Evolutionary conservation across 2,329 filamentous ascomycete species (phyloP).

Genomic region (Scedosporium dehoogii): DNA sequence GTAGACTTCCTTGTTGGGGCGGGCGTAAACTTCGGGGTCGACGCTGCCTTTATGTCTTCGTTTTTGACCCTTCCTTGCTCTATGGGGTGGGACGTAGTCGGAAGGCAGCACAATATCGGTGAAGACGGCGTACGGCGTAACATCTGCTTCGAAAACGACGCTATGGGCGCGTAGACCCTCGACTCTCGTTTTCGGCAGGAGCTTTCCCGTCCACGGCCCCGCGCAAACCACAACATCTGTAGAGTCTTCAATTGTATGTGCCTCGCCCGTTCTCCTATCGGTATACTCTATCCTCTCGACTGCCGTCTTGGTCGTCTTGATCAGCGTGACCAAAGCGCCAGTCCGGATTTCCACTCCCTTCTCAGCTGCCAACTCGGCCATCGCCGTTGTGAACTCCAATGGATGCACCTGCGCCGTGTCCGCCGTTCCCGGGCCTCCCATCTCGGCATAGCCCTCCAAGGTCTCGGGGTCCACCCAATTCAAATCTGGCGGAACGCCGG

Average conservation of each 20-base stretch:
- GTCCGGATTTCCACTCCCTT: slow-evolving; percentile 58
- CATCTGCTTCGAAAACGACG: slow-evolving; percentile 52
- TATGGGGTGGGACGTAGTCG: slow-evolving; percentile 47
- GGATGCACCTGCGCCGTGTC: slow-evolving; percentile 94
- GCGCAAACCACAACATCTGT: slow-evolving; percentile 48
- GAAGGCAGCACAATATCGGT: slow-evolving; percentile 70
- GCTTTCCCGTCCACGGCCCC: slow-evolving; percentile 52
- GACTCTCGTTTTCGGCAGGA: slow-evolving; percentile 49
- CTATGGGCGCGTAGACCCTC: slow-evolving; percentile 53
- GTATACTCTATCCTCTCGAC: slow-evolving; percentile 54
- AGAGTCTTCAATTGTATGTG: slow-evolving; percentile 28
- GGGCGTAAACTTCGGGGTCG: slow-evolving; percentile 86
- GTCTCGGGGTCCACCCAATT: slow-evolving; percentile 71
- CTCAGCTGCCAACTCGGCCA: slow-evolving; percentile 65
- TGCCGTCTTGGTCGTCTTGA: slow-evolving; percentile 42
- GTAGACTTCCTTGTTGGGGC: slow-evolving; percentile 83
- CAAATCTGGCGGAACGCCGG: slow-evolving; percentile 62
- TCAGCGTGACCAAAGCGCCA: slow-evolving; percentile 56
- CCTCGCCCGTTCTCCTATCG: slow-evolving; percentile 32
- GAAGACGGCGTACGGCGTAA: slow-evolving; percentile 72
- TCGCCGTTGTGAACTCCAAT: slow-evolving; percentile 76
- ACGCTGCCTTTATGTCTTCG: slow-evolving; percentile 52
- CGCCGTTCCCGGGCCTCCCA: slow-evolving; percentile 58
- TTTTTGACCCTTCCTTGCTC: slow-evolving; percentile 35
- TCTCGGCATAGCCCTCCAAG: slow-evolving; percentile 64